phyloP scores from a whole-genome alignment of 768 basidiomycete genomes.

The Coprinopsis cinerea region DNA sequence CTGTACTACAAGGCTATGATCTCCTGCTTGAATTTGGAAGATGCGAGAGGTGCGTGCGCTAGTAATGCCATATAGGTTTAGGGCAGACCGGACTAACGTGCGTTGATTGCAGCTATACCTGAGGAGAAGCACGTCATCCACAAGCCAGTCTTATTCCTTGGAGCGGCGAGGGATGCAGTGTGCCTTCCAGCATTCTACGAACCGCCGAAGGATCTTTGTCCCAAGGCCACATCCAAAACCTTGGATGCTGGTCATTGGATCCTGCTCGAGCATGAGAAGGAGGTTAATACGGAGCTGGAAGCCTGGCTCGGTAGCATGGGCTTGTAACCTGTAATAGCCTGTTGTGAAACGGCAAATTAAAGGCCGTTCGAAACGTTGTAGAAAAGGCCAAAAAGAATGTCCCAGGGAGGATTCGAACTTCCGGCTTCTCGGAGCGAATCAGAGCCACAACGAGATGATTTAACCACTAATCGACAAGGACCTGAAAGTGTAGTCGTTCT shows the following conservation, averaged over 20 bases:
- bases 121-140: constrained; percentile 2
- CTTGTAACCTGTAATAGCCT: too few species aligned
- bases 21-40: not conserved
- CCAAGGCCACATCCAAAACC: not conserved
- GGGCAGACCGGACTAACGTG: not conserved
- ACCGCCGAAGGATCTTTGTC: not conserved
- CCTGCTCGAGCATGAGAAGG: not conserved
- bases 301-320: not conserved
- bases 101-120: not conserved
- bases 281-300: not conserved
- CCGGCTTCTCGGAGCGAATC: constrained; percentile 16
- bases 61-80: not conserved
- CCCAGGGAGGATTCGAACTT: constrained; percentile 20
- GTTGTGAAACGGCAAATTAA: too few species aligned
- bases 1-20: not conserved
- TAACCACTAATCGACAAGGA: constrained; percentile 21
- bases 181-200: not conserved
- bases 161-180: not conserved
- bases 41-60: not conserved
- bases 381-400: constrained; percentile 15
- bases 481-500: too few species aligned
- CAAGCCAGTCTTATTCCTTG: constrained; percentile 4
- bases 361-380: too few species aligned
- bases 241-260: constrained; percentile 1
- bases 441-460: constrained; percentile 19